Base-by-base conservation (phyloP, 2,329 filamentous ascomycete genomes). In the Teratosphaeria pseudoeucalypti region DNA sequence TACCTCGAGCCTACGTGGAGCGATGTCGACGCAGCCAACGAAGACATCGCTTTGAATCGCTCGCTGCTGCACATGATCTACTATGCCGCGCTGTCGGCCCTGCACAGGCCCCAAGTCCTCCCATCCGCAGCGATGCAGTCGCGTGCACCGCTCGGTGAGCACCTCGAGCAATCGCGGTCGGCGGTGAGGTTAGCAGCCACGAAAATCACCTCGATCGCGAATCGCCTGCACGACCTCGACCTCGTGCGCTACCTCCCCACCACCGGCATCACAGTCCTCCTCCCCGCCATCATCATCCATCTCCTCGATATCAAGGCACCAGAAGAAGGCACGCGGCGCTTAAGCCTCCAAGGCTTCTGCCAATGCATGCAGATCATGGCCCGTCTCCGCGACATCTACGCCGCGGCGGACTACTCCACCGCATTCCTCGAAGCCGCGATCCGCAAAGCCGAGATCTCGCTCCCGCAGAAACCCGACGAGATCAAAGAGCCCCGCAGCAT, bases 1-100 rank as follows among this genome's bases (percentile, higher is more conserved):
- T 92, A 94, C 66, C 78, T 81, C 16, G 76, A 78, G 6, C 73
- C 85, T 23, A 80, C 77, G 37, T 74, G 77, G 12, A 70, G 79
- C 59, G 86, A 86, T 61, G 73, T 84, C 56, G 79, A 82, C 57
- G 80, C 75, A 16, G 78, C 85, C 19, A 85, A 85, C 37, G 79
- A 81, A 47, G 79, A 84, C 3, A 83, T 86, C 55, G 66, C 67
- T 27, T 76, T 96, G 2, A 90, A 96, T 71, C 84, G 89, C 55
- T 89, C 89, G n/a, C 79, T 96, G 23, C 78, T 97, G 39, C 90
- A 95, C 73, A 95, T 96, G 87, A 85, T 96, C 1, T 96, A 95
- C 74, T 89, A 91, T 73, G 95, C 92, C 1, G 95, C 92, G 0
- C 82, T 95, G 19, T 96, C 90, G 57, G 92, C 92, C 2, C 80